Evolutionary conservation across 164 flowering plant species (phyloP).

Genomic region (Stephania cephalantha): DNA sequence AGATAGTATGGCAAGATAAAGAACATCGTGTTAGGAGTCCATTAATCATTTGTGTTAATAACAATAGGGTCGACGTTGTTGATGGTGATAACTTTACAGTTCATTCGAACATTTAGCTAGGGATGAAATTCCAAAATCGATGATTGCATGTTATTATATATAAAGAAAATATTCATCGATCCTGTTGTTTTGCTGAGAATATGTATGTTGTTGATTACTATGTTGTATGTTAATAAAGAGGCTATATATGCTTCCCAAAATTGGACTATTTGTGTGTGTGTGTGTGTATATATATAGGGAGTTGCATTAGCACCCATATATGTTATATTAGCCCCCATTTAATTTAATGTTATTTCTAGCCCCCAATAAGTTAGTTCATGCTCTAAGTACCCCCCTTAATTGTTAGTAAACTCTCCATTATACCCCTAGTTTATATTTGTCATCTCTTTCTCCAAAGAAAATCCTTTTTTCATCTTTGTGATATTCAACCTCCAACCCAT

Average conservation of each 20-base stretch:
- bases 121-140: neutral
- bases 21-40: conserved; percentile 53
- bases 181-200: neutral
- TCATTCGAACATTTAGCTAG: neutral
- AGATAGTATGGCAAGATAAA: conserved; percentile 57
- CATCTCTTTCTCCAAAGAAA: too few relatives aligned
- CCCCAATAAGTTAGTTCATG: too few relatives aligned
- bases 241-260: neutral
- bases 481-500: too few relatives aligned
- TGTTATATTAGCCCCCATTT: too few relatives aligned
- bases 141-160: neutral
- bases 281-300: too few relatives aligned
- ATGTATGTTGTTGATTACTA: neutral
- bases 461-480: too few relatives aligned
- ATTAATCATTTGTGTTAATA: conserved; percentile 43
- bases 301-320: too few relatives aligned
- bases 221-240: neutral
- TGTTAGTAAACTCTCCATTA: too few relatives aligned
- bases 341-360: too few relatives aligned
- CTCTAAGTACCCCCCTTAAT: too few relatives aligned
- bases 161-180: neutral
- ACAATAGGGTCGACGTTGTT: neutral
- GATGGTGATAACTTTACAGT: neutral
- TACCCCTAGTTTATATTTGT: too few relatives aligned
- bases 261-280: too few relatives aligned